Conservation (phyloP, 1,284 basidiomycete genomes). For the Kwoniella shivajii region DNA sequence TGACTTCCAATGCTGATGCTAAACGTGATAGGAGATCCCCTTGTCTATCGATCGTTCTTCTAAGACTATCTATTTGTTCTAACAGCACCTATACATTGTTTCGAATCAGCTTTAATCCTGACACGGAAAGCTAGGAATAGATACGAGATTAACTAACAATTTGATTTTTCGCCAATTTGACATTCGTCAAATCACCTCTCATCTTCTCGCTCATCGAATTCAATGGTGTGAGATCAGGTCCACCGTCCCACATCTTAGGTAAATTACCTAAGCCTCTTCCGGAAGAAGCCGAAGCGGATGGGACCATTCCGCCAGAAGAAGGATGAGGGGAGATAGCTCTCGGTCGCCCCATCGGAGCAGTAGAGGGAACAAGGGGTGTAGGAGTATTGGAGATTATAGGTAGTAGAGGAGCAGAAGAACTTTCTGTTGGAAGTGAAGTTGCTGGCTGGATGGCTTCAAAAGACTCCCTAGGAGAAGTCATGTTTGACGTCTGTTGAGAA, state of each 20-base stretch:
- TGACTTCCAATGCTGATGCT: slow-evolving; percentile 21
- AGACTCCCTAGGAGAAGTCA: slow-evolving; percentile 12
- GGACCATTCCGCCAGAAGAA: slow-evolving; percentile 5
- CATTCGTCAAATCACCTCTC: slow-evolving; percentile 48
- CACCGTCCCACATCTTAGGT: slow-evolving; percentile 38
- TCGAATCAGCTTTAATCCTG: neutral
- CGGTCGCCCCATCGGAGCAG: neutral
- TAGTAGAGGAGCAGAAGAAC: slow-evolving; percentile 13
- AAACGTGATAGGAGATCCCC: slow-evolving; percentile 39
- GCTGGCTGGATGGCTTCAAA: slow-evolving; percentile 5
- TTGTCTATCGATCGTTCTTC: slow-evolving; percentile 48
- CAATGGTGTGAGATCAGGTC: slow-evolving; percentile 8
- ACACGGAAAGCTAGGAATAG: neutral
- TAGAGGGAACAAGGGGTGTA: slow-evolving; percentile 1
- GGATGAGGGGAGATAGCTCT: slow-evolving; percentile 13
- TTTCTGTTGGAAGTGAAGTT: slow-evolving; percentile 4
- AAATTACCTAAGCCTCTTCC: slow-evolving; percentile 1
- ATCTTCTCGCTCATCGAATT: slow-evolving; percentile 9
- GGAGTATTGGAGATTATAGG: slow-evolving; percentile 4
- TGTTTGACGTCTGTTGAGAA: slow-evolving; percentile 3
- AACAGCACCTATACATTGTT: slow-evolving; percentile 39
- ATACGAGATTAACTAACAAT: slow-evolving; percentile 30
- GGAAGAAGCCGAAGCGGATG: slow-evolving; percentile 10
- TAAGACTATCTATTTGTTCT: slow-evolving; percentile 48
- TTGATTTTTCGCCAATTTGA: slow-evolving; percentile 54